phyloP scores from a whole-genome alignment of 768 basidiomycete genomes.

The Pisolithus marmoratus region DNA sequence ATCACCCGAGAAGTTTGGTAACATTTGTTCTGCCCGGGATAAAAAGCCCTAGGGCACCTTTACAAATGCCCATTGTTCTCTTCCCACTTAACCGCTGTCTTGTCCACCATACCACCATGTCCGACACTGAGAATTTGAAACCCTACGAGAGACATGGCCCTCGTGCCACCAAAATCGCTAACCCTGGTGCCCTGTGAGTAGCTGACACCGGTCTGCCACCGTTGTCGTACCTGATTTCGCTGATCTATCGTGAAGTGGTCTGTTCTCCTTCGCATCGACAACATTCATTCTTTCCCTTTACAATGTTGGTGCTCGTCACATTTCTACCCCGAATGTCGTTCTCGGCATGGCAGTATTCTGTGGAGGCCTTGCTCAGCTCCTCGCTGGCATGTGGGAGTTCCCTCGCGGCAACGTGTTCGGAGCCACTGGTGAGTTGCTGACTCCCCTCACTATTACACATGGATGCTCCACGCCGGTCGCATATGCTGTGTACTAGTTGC shows the following conservation, averaged over 20 bases:
- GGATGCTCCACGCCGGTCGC: neutral
- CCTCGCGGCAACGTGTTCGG: conserved; percentile 65
- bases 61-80: too few species aligned
- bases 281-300: conserved; percentile 74
- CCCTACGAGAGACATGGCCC: conserved; percentile 15
- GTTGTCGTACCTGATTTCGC: neutral
- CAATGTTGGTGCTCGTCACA: conserved; percentile 54
- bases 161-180: conserved; percentile 39
- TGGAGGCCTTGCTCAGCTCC: conserved; percentile 79
- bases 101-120: conserved; percentile 25
- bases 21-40: too few species aligned
- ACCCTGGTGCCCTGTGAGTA: conserved; percentile 43
- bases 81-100: too few species aligned
- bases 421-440: conserved; percentile 52
- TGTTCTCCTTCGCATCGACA: conserved; percentile 81
- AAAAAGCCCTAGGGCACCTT: too few species aligned
- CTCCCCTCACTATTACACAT: neutral
- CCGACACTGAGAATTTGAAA: conserved; percentile 32
- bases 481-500: too few species aligned
- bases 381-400: conserved; percentile 91
- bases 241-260: conserved; percentile 41
- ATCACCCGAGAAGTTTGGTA: too few species aligned
- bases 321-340: conserved; percentile 60
- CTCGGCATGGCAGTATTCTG: conserved; percentile 84
- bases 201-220: neutral